phyloP scores from a whole-genome alignment of 495 filamentous ascomycete genomes.

The Neurospora tetraspora region DNA sequence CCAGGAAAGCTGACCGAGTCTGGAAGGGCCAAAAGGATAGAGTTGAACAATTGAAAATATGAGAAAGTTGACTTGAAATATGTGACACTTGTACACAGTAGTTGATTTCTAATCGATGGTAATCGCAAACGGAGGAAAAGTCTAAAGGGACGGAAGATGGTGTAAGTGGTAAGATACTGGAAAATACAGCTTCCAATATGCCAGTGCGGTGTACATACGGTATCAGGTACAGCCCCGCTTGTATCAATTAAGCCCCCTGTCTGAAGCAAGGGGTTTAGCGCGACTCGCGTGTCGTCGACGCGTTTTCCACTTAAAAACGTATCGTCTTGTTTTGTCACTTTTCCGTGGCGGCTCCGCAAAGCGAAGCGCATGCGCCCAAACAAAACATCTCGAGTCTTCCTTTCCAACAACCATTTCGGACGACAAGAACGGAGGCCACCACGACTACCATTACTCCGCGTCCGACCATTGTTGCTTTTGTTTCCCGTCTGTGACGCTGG shows the following conservation, averaged over 20 bases:
- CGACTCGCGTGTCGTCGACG: conserved; percentile 15
- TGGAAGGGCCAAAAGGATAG: background rate
- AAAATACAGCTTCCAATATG: background rate
- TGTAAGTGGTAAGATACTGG: background rate
- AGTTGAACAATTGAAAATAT: background rate
- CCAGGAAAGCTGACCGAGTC: background rate
- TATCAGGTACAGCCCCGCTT: background rate
- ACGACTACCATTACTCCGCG: background rate
- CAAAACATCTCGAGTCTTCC: conserved; percentile 1
- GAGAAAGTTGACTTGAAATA: background rate
- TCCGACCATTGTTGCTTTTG: conserved; percentile 3
- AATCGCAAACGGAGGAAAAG: too few relatives aligned
- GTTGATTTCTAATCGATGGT: too few relatives aligned
- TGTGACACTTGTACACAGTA: too few relatives aligned
- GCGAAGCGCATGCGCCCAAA: background rate
- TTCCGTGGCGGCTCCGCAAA: conserved; percentile 1
- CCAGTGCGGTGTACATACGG: background rate
- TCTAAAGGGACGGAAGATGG: background rate
- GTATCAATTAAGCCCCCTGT: conserved; percentile 23
- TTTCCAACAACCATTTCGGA: background rate
- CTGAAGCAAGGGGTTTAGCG: conserved; percentile 12
- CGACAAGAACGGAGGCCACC: background rate
- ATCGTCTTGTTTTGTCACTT: background rate
- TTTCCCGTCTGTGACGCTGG: background rate
- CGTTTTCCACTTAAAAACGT: conserved; percentile 13